Conservation (phyloP, 2,329 filamentous ascomycete species). For the Geoglossum cookeanum region DNA sequence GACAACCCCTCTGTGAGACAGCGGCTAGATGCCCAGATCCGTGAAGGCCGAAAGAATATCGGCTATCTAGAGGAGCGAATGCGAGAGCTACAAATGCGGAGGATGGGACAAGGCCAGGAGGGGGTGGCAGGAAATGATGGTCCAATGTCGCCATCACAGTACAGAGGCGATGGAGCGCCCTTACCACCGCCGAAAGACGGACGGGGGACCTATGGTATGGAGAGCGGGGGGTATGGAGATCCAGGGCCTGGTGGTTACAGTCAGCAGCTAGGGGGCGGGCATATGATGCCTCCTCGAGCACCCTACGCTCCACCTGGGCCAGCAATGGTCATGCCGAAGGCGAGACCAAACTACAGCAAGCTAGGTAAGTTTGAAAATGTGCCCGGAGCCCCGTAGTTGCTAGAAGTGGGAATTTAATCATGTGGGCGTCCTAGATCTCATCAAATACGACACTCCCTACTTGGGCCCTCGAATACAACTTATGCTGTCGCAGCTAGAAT, state of each 20-base stretch:
- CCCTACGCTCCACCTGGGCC: slow-evolving; percentile 61
- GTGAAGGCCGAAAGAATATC: slow-evolving; percentile 81
- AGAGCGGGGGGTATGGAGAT: slow-evolving; percentile 45
- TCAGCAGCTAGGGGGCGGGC: slow-evolving; percentile 40
- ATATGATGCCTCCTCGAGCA: slow-evolving; percentile 62
- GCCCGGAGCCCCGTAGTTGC: background rate
- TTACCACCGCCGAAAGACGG: slow-evolving; percentile 58
- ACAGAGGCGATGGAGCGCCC: slow-evolving; percentile 28
- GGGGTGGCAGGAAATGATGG: slow-evolving; percentile 36
- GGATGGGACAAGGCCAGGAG: slow-evolving; percentile 47
- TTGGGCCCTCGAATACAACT: slow-evolving; percentile 94
- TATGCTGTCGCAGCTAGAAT: slow-evolving; percentile 96
- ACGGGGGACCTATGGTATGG: slow-evolving; percentile 30
- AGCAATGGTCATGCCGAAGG: slow-evolving; percentile 46
- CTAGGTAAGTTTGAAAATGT: slow-evolving; percentile 44
- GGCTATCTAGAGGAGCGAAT: slow-evolving; percentile 90
- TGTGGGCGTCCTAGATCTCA: slow-evolving; percentile 47
- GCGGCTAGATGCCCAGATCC: slow-evolving; percentile 81
- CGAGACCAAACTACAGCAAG: slow-evolving; percentile 83
- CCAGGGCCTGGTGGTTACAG: slow-evolving; percentile 32
- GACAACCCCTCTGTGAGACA: slow-evolving; percentile 84
- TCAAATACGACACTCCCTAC: slow-evolving; percentile 94
- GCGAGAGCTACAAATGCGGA: slow-evolving; percentile 68
- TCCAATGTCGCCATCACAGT: background rate
- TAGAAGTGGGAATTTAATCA: background rate